Percentiles rank a stretch among this genome's conserved stretches.
Evolutionary conservation across 768 basidiomycete genomes (phyloP).

Genomic region (Kwoniella dendrophila): DNA sequence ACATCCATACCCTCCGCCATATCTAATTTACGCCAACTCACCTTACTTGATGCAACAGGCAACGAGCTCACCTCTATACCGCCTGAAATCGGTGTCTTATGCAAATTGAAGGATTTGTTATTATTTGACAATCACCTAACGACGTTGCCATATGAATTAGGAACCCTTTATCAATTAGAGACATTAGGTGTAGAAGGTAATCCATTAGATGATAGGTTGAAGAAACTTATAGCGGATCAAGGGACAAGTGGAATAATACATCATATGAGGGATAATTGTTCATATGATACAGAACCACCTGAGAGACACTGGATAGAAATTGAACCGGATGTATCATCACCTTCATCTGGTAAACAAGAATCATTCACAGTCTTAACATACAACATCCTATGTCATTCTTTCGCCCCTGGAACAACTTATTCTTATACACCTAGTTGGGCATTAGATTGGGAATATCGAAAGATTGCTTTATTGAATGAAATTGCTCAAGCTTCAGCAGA

Average conservation of each 20-base stretch:
- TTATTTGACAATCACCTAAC: conserved; percentile 93
- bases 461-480: conserved; percentile 82
- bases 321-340: conserved; percentile 39
- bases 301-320: conserved; percentile 72
- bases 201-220: conserved; percentile 75
- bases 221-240: conserved; percentile 84
- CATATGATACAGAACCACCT: conserved; percentile 76
- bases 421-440: conserved; percentile 98
- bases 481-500: conserved; percentile 78
- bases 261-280: conserved; percentile 90
- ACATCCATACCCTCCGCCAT: conserved; percentile 78
- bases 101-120: conserved; percentile 84
- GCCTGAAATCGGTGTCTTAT: conserved; percentile 86
- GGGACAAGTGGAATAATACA: conserved; percentile 87
- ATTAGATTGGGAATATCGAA: conserved; percentile 90
- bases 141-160: conserved; percentile 81
- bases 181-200: conserved; percentile 97
- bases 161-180: conserved; percentile 86
- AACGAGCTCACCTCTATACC: conserved; percentile 79
- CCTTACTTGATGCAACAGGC: conserved; percentile 85
- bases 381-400: conserved; percentile 92
- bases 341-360: conserved; percentile 60
- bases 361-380: conserved; percentile 80
- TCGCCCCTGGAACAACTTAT: conserved; percentile 83
- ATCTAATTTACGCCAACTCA: conserved; percentile 77